Percentiles rank a stretch among this genome's conserved stretches.
phyloP scores from a whole-genome alignment of 192 early-diverging fungal genomes.

The Phlyctochytrium bullatum region DNA sequence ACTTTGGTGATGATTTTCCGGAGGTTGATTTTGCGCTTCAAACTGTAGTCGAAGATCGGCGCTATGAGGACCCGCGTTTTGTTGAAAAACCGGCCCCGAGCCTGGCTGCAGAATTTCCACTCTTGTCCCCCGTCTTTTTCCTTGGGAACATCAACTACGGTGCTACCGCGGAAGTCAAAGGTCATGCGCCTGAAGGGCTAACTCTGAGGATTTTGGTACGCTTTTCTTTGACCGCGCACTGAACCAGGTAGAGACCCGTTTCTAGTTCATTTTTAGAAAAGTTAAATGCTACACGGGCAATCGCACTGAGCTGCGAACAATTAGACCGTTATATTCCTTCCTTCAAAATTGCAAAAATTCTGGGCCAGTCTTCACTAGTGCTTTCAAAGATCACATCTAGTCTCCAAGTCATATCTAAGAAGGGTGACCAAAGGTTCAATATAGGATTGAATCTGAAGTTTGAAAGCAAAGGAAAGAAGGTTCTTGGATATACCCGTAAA shows the following conservation, averaged over 20 bases:
- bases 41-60: conserved; percentile 52
- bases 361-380: conserved; percentile 62
- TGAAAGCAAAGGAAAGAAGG: conserved; percentile 81
- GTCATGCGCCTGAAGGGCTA: conserved; percentile 12
- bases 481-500: conserved; percentile 84
- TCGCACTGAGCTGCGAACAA: conserved; percentile 31
- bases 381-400: conserved; percentile 85
- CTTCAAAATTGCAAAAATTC: conserved; percentile 63
- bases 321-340: conserved; percentile 58
- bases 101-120: conserved; percentile 70
- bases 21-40: conserved; percentile 53
- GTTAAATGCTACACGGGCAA: conserved; percentile 24
- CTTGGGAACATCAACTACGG: conserved; percentile 76
- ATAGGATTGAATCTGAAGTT: conserved; percentile 91
- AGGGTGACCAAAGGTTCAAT: conserved; percentile 57
- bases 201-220: background rate
- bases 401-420: conserved; percentile 63
- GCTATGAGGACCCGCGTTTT: conserved; percentile 67
- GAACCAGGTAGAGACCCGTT: conserved; percentile 13
- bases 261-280: conserved; percentile 21
- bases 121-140: conserved; percentile 74
- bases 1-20: conserved; percentile 53
- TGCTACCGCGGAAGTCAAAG: conserved; percentile 62
- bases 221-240: background rate
- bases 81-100: conserved; percentile 70